Conservation (phyloP, 2,329 filamentous ascomycete genomes). For the Aureobasidium pullulans region DNA sequence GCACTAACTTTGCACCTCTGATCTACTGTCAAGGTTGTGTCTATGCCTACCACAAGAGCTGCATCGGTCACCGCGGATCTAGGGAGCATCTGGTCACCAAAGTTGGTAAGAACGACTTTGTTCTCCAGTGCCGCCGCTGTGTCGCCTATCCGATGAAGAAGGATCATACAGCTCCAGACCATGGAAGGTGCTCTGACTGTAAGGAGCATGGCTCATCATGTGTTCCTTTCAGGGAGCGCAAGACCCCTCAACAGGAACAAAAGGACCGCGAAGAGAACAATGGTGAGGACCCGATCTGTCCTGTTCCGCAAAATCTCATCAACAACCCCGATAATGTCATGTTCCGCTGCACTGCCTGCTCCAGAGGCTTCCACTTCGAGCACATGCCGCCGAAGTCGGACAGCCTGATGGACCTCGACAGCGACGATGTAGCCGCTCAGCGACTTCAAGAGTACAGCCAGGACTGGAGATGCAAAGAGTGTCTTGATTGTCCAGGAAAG, state of each 20-base stretch:
- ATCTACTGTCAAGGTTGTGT: slow-evolving; percentile 90
- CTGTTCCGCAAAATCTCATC: slow-evolving; percentile 55
- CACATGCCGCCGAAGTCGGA: slow-evolving; percentile 58
- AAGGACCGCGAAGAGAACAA: slow-evolving; percentile 70
- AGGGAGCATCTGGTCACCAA: slow-evolving; percentile 92
- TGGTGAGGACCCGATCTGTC: slow-evolving; percentile 67
- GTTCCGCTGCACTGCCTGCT: slow-evolving; percentile 74
- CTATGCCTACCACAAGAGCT: slow-evolving; percentile 71
- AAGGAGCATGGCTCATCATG: slow-evolving; percentile 60
- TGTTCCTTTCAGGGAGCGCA: slow-evolving; percentile 62
- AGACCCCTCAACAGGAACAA: slow-evolving; percentile 74
- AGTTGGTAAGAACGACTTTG: slow-evolving; percentile 64
- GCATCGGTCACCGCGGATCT: slow-evolving; percentile 63
- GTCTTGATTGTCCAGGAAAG: slow-evolving; percentile 56
- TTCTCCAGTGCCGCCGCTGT: slow-evolving; percentile 85
- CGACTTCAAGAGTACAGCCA: slow-evolving; percentile 65
- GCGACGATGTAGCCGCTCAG: slow-evolving; percentile 48
- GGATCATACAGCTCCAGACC: slow-evolving; percentile 60
- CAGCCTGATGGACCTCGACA: slow-evolving; percentile 36
- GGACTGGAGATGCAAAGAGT: slow-evolving; percentile 76
- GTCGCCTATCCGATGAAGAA: slow-evolving; percentile 62
- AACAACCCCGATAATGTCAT: slow-evolving; percentile 72
- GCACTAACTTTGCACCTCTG: slow-evolving; percentile 57
- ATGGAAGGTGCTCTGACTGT: slow-evolving; percentile 67
- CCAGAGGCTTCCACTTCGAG: slow-evolving; percentile 72